Conservation (phyloP, 179 eudicot species). For the Silene noctiflora region DNA sequence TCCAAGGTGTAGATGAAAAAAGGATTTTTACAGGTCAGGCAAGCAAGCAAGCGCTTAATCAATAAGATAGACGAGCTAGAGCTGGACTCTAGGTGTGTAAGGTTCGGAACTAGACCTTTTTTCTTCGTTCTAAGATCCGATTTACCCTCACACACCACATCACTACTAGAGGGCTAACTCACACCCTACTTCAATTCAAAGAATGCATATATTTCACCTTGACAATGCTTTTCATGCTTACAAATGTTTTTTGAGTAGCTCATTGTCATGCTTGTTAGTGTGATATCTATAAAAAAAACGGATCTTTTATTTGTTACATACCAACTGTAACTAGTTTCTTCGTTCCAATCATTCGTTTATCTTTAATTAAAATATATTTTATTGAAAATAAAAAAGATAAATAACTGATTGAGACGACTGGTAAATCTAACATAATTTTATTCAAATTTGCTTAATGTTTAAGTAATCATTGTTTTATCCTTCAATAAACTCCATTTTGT, state of each 20-base stretch:
- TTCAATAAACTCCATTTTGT: background rate
- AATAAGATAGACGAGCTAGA: too few relatives aligned
- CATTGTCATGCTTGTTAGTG: background rate
- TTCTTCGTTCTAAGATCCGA: background rate
- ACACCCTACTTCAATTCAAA: background rate
- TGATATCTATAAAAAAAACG: background rate
- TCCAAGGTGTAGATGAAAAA: background rate
- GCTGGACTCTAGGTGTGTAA: too few relatives aligned
- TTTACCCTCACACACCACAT: background rate
- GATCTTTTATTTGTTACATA: background rate
- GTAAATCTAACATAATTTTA: too few relatives aligned
- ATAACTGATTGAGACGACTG: too few relatives aligned
- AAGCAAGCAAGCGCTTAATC: too few relatives aligned
- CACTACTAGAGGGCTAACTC: background rate
- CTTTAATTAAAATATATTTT: too few relatives aligned
- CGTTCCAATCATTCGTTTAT: too few relatives aligned
- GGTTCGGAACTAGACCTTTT: background rate
- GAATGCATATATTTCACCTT: too few relatives aligned
- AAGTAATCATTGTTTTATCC: constrained; percentile 1
- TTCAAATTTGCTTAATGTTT: background rate
- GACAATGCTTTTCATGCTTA: too few relatives aligned
- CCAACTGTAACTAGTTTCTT: too few relatives aligned
- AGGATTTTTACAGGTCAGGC: background rate
- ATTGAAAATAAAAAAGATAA: too few relatives aligned
- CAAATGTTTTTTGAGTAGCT: background rate